A percentile compares a stretch with the other conserved stretches of the same genome.
phyloP scores from a whole-genome alignment of 441 rosid species.

The Euphorbia celastroides region DNA sequence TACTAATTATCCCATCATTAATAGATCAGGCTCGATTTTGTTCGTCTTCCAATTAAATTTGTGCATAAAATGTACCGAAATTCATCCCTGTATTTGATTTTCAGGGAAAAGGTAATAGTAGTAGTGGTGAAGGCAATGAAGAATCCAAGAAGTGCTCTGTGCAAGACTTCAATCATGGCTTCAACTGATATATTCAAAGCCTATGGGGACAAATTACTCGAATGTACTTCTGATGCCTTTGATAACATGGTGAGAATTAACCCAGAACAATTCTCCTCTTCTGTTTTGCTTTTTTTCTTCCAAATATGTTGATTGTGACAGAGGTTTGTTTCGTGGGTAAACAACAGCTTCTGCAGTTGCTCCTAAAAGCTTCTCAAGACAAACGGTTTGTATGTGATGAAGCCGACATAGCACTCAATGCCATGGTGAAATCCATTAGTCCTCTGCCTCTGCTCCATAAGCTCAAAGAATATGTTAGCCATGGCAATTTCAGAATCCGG shows the following conservation, averaged over 20 bases:
- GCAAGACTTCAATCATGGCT: constrained; percentile 90
- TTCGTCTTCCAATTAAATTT: too few species aligned
- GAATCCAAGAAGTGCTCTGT: constrained; percentile 91
- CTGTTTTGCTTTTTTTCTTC: neutral
- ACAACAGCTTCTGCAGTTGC: constrained; percentile 71
- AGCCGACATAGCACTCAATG: constrained; percentile 60
- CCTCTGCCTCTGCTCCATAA: constrained; percentile 55
- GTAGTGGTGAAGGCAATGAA: constrained; percentile 68
- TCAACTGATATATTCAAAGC: constrained; percentile 69
- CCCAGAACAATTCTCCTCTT: neutral
- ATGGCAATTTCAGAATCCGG: constrained; percentile 61
- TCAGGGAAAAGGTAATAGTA: neutral
- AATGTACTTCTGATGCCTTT: constrained; percentile 44
- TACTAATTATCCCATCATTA: too few species aligned
- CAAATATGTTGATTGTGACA: neutral
- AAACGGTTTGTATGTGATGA: constrained; percentile 90
- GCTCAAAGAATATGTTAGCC: constrained; percentile 48
- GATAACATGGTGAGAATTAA: constrained; percentile 44
- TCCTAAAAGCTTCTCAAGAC: constrained; percentile 94
- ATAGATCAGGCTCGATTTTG: too few species aligned
- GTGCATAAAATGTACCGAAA: too few species aligned
- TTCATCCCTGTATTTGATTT: too few species aligned
- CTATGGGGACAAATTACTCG: constrained; percentile 56
- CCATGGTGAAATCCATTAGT: constrained; percentile 55
- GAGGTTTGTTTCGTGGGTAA: neutral